phyloP scores from a whole-genome alignment of 257 asterid genomes.

The Solanum neorickii region DNA sequence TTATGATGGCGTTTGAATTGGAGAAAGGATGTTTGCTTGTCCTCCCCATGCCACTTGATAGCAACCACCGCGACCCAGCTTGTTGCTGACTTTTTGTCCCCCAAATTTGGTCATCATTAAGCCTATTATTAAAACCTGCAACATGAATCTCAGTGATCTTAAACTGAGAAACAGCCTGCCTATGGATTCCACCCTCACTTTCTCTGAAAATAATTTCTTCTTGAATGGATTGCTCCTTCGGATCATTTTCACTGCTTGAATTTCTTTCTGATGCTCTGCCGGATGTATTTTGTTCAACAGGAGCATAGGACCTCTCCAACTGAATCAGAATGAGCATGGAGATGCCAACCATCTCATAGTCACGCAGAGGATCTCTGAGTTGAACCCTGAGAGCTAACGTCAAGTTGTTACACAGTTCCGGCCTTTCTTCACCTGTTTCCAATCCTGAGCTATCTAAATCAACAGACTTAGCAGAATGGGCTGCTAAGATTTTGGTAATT shows the following conservation, averaged over 20 bases:
- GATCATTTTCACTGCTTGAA: conserved; percentile 5
- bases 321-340: conserved; percentile 57
- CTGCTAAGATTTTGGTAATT: conserved; percentile 19
- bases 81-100: conserved; percentile 39
- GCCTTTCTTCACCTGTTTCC: not conserved
- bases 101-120: conserved; percentile 27
- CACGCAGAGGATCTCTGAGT: conserved; percentile 73
- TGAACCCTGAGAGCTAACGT: conserved; percentile 54
- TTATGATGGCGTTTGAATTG: conserved; percentile 23
- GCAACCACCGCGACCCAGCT: conserved; percentile 69
- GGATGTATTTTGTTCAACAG: not conserved
- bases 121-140: conserved; percentile 39
- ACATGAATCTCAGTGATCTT: conserved; percentile 44
- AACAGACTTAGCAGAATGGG: conserved; percentile 15
- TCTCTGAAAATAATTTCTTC: conserved; percentile 7
- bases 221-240: not conserved
- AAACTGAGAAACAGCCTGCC: conserved; percentile 19
- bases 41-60: conserved; percentile 50
- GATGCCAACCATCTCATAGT: conserved; percentile 56
- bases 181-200: not conserved
- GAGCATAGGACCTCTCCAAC: conserved; percentile 27
- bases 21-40: conserved; percentile 24
- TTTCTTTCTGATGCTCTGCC: not conserved
- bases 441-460: conserved; percentile 3
- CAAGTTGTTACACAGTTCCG: conserved; percentile 16